Evolutionary conservation across 2,329 filamentous ascomycete genomes (phyloP), one percentile per base, ranked within the genome.

Genomic region (Thelonectria discophora): DNA sequence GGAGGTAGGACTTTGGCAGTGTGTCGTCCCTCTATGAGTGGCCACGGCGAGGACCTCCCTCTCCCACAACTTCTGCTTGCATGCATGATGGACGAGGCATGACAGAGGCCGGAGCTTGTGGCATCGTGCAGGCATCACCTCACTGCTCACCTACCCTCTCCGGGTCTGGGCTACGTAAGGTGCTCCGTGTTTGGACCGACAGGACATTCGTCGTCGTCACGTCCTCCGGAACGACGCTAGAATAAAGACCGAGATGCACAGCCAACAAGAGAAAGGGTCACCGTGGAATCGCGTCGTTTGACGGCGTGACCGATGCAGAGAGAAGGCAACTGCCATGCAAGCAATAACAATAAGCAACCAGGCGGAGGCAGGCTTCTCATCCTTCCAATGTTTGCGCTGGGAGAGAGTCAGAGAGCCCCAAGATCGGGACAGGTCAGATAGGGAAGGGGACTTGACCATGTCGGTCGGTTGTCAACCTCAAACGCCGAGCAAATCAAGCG

Each of bases 31-130:
- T 42, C 11, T 47, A 17, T 47, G 42, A 42, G 37, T 55, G 50
- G 27, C 34, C 50, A 43, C 37, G 21, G 40, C n/a, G 37, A 21
- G 27, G 18, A 21, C 32, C 12, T 27, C 27, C 50, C 43, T 24
- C 50, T 64, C 67, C 63, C 56, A 59, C 63, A 62, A 67, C 27
- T 30, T 10, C 66, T 68, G 62, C 63, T 49, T 64, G 68, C 69
- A 71, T 69, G 66, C 63, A 69, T 68, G 63, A 63, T 42, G 55
- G 61, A 61, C 63, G 58, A 65, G 59, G 60, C 60, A 39, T 45
- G 47, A 12, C 51, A 51, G 60, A 50, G 43, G 48, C 59, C 52
- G 62, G 65, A 71, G 67, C 67, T 71, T 71, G 69, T 30, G 27
- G 27, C 27, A 30, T 30, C 7, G 27, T 71, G 56, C 62, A 64